A percentile compares a stretch with the other conserved stretches of the same genome.
Conservation (phyloP, 2,329 filamentous ascomycete genomes). For the Coniochaeta sp. region DNA sequence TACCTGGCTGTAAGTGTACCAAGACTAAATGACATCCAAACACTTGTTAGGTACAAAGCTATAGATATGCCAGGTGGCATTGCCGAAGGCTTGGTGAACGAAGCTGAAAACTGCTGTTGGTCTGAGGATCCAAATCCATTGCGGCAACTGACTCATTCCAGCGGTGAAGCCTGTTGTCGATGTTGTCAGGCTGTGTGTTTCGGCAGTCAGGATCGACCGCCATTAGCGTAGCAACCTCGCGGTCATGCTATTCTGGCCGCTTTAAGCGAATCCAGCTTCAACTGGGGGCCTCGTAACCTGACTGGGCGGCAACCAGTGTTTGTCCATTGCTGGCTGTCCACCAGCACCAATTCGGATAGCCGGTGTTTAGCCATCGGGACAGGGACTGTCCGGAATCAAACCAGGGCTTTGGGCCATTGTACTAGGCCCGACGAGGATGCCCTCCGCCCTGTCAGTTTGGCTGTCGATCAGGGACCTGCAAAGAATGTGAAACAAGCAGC, state of each 20-base stretch:
- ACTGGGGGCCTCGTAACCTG: neutral
- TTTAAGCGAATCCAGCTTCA: neutral
- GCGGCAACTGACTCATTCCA: neutral
- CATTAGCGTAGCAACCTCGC: neutral
- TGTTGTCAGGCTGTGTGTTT: neutral
- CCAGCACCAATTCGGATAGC: slow-evolving; percentile 1
- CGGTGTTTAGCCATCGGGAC: neutral
- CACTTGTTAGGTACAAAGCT: no score
- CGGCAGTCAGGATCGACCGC: neutral
- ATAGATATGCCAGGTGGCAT: no score
- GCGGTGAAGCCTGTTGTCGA: neutral
- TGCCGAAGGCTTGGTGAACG: neutral
- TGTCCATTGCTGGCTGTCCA: no score
- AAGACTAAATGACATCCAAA: no score
- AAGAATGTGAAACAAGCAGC: neutral
- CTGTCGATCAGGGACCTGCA: neutral
- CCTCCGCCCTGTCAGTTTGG: neutral
- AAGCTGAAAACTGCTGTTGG: no score
- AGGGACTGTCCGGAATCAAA: neutral
- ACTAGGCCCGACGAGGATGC: neutral
- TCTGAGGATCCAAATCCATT: neutral
- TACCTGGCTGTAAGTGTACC: neutral
- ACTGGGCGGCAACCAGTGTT: no score
- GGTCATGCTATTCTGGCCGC: neutral
- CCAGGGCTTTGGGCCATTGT: neutral